Evolutionary conservation across 2,329 filamentous ascomycete genomes (phyloP).

Genomic region (Plectosphaerella sp.): DNA sequence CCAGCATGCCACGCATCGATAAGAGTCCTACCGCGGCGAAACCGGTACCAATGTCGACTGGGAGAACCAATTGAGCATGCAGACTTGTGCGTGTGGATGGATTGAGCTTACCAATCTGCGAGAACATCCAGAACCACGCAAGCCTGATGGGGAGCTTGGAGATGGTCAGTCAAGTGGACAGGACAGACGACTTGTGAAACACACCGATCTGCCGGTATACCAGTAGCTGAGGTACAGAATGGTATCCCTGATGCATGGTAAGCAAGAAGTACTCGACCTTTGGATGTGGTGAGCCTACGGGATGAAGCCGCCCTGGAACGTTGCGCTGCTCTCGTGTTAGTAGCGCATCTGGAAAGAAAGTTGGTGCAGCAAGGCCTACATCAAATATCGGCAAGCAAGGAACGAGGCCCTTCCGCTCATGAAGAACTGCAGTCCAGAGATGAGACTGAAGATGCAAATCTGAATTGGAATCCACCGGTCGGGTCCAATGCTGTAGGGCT

Average conservation of each 20-base stretch:
- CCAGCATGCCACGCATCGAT: constrained; percentile 23
- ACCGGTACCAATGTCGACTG: constrained; percentile 23
- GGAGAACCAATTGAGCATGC: not conserved
- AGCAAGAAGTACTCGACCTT: constrained; percentile 2
- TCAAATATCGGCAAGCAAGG: constrained; percentile 23
- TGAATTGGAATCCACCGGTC: constrained; percentile 44
- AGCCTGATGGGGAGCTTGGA: constrained; percentile 56
- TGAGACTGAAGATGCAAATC: constrained; percentile 29
- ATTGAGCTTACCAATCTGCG: constrained; percentile 16
- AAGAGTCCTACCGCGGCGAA: constrained; percentile 27
- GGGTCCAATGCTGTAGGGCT: constrained; percentile 8
- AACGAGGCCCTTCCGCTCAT: constrained; percentile 21
- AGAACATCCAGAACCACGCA: constrained; percentile 61
- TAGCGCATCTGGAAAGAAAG: constrained; percentile 8
- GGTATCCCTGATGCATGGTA: constrained; percentile 32
- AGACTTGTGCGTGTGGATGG: not conserved
- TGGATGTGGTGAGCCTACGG: constrained; percentile 29
- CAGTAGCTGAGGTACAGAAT: constrained; percentile 49
- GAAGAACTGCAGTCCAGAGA: constrained; percentile 26
- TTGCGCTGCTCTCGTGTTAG: constrained; percentile 28
- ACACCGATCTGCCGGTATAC: constrained; percentile 54
- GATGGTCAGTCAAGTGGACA: constrained; percentile 3
- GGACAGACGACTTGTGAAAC: not conserved
- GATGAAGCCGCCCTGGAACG: constrained; percentile 47
- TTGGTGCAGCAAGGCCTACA: constrained; percentile 39